Percentiles rank a stretch among this genome's conserved stretches.
Evolutionary conservation across 345 rosid species (phyloP).

Genomic region (Iberis pinnata): DNA sequence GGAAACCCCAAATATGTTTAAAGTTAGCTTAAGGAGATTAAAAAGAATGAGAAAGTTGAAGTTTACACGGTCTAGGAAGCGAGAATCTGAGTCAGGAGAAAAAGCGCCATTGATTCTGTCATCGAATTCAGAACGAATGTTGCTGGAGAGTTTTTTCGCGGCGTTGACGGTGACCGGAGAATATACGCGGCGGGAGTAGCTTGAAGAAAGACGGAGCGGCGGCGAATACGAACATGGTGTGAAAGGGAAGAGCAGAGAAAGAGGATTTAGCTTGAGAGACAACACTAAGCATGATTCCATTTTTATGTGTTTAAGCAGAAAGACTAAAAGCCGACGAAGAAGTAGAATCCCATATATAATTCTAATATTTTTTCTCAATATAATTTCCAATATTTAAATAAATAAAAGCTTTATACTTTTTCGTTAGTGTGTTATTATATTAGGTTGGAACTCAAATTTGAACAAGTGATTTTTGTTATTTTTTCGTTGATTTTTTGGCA

Average conservation of each 20-base stretch:
- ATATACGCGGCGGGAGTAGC: conserved; percentile 25
- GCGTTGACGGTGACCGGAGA: conserved; percentile 27
- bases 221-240: conserved; percentile 22
- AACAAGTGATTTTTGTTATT: too few relatives aligned
- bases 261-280: conserved; percentile 26
- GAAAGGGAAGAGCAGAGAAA: conserved; percentile 18
- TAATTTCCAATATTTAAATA: too few relatives aligned
- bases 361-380: too few relatives aligned
- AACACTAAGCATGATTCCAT: conserved; percentile 26
- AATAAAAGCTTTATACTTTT: too few relatives aligned
- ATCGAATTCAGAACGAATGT: conserved; percentile 46
- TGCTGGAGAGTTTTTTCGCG: conserved; percentile 28
- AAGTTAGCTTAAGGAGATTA: too few relatives aligned
- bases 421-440: too few relatives aligned
- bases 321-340: conserved; percentile 9
- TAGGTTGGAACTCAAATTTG: too few relatives aligned
- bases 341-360: neutral
- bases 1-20: neutral
- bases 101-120: conserved; percentile 49
- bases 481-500: too few relatives aligned
- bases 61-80: conserved; percentile 74
- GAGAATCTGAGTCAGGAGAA: conserved; percentile 54
- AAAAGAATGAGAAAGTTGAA: neutral
- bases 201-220: conserved; percentile 22
- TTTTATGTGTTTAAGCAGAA: conserved; percentile 21